Evolutionary conservation across 129 eudicot species (phyloP).

Genomic region (Apium graveolens): DNA sequence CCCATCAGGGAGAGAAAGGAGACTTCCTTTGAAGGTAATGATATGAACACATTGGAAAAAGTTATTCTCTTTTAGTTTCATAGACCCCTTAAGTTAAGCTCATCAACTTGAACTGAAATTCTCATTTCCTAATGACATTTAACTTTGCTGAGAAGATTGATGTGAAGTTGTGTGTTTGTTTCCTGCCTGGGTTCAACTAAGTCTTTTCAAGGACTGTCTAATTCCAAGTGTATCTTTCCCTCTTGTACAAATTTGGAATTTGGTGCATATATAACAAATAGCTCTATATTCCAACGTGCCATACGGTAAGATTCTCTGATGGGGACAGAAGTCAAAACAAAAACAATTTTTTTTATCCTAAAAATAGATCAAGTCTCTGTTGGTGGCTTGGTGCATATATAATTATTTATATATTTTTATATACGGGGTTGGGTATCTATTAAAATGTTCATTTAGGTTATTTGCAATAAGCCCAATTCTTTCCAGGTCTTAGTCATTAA

Average conservation of each 20-base stretch:
- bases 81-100: not conserved
- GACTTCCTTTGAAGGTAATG: slow-evolving; percentile 72
- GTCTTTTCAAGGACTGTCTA: not conserved
- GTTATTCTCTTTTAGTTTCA: not conserved
- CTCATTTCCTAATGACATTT: not conserved
- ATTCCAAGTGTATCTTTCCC: not conserved
- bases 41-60: not conserved
- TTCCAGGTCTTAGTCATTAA: not conserved
- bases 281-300: not conserved
- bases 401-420: no score
- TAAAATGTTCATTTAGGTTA: not conserved
- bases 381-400: not conserved
- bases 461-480: not conserved
- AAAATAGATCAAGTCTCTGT: no score
- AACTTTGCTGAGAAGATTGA: not conserved
- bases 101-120: slow-evolving; percentile 1
- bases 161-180: not conserved
- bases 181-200: not conserved
- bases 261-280: not conserved
- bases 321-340: not conserved
- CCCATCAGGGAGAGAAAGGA: slow-evolving; percentile 97
- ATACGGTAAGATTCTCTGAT: not conserved
- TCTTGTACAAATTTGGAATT: not conserved
- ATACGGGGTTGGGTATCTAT: not conserved
- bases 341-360: no score